Base-by-base conservation (phyloP, 192 early-diverging fungal species). In the Rhizophagus clarus region DNA sequence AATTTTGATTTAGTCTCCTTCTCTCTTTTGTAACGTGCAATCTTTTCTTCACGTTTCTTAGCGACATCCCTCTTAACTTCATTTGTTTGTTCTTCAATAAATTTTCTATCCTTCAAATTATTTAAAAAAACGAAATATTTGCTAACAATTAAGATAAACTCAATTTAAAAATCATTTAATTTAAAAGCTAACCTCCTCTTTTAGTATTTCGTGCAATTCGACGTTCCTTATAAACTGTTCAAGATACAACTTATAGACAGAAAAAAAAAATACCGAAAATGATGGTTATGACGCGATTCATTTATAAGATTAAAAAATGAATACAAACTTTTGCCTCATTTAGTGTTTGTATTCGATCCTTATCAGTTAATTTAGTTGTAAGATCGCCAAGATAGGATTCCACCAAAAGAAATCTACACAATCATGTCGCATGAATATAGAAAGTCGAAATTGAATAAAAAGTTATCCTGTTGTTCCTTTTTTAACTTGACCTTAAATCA, bases 1-100 rank as follows among this genome's bases (percentile, higher is more conserved):
- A 94, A 85, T 67, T 86, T 85, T 42, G 87, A 83, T 79, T 89
- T 90, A n/a, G 89, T 81, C 28, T 88, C 89, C 81, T 94, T 92
- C 81, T 97, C 96, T 32, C 94, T 86, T 71, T 94, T 93, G 74
- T 89, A 92, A 1, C 93, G 86, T 1, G 87, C 91, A 83, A 95
- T 93, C 80, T 97, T 94, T 62, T 87, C 91, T 79, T 89, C 80
- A 80, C 94, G 83, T 81, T 84, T 79, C 74, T 85, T 84, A 74
- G 90, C 87, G 63, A 88, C 74, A 83, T 92, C 85, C 63, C 81
- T 80, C 5, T 45, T 70, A 74, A 83, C 76, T 85, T 83, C 61
- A 80, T 79, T 75, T 69, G 83, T 74, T 60, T 76, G 71, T 83
- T 84, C 69, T 85, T 89, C 73, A 77, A 81, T 64, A 29, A 82